Percentiles rank a stretch among this genome's conserved stretches.
Evolutionary conservation across 192 early-diverging fungal species (phyloP).

Genomic region (Coemansia asiatica): DNA sequence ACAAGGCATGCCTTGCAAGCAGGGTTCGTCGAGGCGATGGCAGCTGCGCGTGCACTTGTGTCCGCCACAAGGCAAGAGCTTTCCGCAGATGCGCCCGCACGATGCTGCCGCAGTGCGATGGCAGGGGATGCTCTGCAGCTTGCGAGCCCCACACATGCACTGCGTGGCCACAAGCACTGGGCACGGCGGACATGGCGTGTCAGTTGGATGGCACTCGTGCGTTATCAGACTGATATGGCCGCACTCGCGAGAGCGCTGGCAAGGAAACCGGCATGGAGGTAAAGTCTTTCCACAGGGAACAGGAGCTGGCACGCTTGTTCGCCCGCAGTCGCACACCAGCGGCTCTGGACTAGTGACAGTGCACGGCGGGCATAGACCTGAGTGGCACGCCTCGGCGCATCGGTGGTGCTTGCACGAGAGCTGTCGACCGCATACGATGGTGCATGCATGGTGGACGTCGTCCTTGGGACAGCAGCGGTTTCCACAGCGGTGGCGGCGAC

Average conservation of each 20-base stretch:
- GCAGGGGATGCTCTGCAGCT: slow-evolving; percentile 80
- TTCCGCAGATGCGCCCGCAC: slow-evolving; percentile 63
- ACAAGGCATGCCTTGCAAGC: slow-evolving; percentile 69
- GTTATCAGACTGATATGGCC: slow-evolving; percentile 70
- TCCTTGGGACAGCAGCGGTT: slow-evolving; percentile 63
- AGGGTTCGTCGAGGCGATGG: slow-evolving; percentile 69
- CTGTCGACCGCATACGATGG: slow-evolving; percentile 66
- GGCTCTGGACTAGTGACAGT: slow-evolving; percentile 78
- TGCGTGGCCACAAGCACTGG: slow-evolving; percentile 70
- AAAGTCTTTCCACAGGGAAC: slow-evolving; percentile 80
- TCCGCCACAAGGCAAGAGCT: slow-evolving; percentile 63
- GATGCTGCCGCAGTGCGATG: slow-evolving; percentile 63
- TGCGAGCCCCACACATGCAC: slow-evolving; percentile 79
- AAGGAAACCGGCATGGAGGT: slow-evolving; percentile 74
- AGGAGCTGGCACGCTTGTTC: slow-evolving; percentile 77
- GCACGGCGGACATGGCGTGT: slow-evolving; percentile 89
- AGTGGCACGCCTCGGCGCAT: slow-evolving; percentile 79
- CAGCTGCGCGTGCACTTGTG: slow-evolving; percentile 83
- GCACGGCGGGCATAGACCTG: slow-evolving; percentile 74
- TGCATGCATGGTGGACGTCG: slow-evolving; percentile 61
- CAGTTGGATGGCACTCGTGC: slow-evolving; percentile 86
- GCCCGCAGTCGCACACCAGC: slow-evolving; percentile 82
- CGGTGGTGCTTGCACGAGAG: slow-evolving; percentile 80
- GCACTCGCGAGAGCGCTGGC: slow-evolving; percentile 69
- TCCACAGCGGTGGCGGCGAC: slow-evolving; percentile 73